Base-by-base conservation (phyloP, 106 monocot genomes). In the Amphibolis antarctica region DNA sequence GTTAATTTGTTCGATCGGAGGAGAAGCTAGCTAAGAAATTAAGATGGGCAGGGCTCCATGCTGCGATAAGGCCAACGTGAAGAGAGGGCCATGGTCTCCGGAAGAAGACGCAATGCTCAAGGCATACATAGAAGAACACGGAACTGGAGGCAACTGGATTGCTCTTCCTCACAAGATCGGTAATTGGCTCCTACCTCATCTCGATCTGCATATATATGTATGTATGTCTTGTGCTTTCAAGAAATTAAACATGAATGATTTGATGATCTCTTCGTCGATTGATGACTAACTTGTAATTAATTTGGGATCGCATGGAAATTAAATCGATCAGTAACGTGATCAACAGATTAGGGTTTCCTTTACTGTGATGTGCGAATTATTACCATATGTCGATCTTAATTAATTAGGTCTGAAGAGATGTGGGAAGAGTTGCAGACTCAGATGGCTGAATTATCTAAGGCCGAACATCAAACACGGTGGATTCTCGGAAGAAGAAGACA, bases 391-490 rank as follows among this genome's bases (percentile, higher is more conserved):
- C n/a, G 26, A 57, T 6, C 4, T 57, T 25, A 23, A 14, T 12
- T 12, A 14, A 28, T 14, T 28, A 93, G 93, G 93, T 44, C 80
- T 93, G 18, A 93, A 85, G 66, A 59, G 93, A 64, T 93, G 93
- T 51, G 93, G 93, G 23, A 93, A 93, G 83, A 93, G 93, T 70
- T 93, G 93, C 63, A 82, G 93, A 28, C 88, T 93, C 48, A 77
- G 93, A 53, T 93, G 93, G 93, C 78, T 93, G 55, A 93, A 93
- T 68, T 93, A 93, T 46, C 85, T 93, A 64, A 82, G 93, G 18
- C 93, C 93, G 1, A 93, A 93, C 65, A 75, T 93, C n/a, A 92
- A 82, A 55, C 92, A 92, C 31, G 92, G 92, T 3, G 82, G 84
- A 9, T 92, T 92, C 80, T 87, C 92, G 0, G 92, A 92, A 53